phyloP scores from a whole-genome alignment of 805 yeast genomes.

The Teunomyces gatunensis region DNA sequence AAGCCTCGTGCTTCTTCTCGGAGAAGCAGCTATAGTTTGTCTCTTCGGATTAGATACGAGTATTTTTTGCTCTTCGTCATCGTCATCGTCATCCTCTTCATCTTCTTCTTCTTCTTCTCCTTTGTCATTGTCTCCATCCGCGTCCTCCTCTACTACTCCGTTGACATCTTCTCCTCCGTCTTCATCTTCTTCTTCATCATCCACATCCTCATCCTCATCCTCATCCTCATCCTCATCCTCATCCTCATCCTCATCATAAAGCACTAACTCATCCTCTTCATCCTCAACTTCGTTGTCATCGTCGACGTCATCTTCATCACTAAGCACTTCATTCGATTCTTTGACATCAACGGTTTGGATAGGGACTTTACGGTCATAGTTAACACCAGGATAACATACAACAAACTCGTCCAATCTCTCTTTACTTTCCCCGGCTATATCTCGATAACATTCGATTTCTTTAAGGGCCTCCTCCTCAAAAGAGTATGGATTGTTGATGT shows the following conservation, averaged over 20 bases:
- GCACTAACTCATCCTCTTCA: constrained; percentile 13
- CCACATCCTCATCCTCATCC: constrained; percentile 12
- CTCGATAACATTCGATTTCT: constrained; percentile 35
- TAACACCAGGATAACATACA: constrained; percentile 36
- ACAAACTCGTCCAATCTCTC: constrained; percentile 24
- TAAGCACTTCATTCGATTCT: neutral
- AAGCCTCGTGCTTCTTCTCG: constrained; percentile 3
- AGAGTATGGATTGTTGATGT: constrained; percentile 59
- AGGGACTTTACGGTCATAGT: constrained; percentile 10
- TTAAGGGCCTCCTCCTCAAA: constrained; percentile 56
- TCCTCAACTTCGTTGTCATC: constrained; percentile 15
- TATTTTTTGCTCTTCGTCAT: neutral
- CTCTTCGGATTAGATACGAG: neutral
- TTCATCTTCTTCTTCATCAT: constrained; percentile 2
- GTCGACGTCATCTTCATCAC: constrained; percentile 8
- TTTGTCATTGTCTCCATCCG: neutral
- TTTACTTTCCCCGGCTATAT: constrained; percentile 4
- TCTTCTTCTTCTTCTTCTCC: neutral
- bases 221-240: constrained; percentile 14
- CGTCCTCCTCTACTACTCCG: constrained; percentile 1
- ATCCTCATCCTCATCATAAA: constrained; percentile 16
- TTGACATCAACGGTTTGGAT: constrained; percentile 10
- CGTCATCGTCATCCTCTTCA: neutral
- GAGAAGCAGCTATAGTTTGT: neutral
- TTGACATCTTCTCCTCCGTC: constrained; percentile 7